Evolutionary conservation across 345 rosid species (phyloP).

Genomic region (Lagerstroemia speciosa): DNA sequence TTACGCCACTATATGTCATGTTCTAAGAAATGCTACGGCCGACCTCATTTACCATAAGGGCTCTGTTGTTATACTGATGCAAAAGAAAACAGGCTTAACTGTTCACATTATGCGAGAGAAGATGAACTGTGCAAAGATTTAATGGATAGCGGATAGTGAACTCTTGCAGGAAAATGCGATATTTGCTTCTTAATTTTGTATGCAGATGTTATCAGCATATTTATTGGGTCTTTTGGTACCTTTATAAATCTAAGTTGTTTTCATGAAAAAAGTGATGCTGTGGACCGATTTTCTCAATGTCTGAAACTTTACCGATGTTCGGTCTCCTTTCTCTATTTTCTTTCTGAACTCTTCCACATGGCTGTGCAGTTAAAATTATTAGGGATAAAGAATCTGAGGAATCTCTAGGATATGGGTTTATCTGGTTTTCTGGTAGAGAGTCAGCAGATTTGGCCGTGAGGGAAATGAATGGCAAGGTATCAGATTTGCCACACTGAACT

Average conservation of each 20-base stretch:
- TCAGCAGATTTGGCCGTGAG: constrained; percentile 38
- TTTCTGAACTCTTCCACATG: constrained; percentile 1
- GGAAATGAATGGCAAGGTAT: constrained; percentile 58
- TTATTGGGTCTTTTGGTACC: background rate
- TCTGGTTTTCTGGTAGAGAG: constrained; percentile 37
- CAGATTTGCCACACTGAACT: too few species aligned
- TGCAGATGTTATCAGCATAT: too few species aligned
- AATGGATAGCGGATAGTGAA: background rate
- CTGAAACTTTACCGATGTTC: background rate
- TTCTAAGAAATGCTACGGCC: background rate
- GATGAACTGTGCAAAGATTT: background rate
- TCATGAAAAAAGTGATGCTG: background rate
- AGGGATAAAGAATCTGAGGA: constrained; percentile 26
- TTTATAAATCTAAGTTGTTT: background rate
- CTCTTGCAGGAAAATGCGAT: background rate
- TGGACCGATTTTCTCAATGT: background rate
- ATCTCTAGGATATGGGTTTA: constrained; percentile 46
- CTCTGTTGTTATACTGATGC: background rate
- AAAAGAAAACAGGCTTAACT: background rate
- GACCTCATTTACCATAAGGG: background rate
- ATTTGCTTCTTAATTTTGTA: background rate
- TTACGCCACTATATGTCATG: background rate
- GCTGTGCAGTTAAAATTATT: constrained; percentile 34
- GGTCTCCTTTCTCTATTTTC: background rate
- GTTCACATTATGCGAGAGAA: too few species aligned